A percentile compares a stretch with the other conserved stretches of the same genome.
Conservation (phyloP, 2,329 filamentous ascomycete species). For the Phialophora expanda region DNA sequence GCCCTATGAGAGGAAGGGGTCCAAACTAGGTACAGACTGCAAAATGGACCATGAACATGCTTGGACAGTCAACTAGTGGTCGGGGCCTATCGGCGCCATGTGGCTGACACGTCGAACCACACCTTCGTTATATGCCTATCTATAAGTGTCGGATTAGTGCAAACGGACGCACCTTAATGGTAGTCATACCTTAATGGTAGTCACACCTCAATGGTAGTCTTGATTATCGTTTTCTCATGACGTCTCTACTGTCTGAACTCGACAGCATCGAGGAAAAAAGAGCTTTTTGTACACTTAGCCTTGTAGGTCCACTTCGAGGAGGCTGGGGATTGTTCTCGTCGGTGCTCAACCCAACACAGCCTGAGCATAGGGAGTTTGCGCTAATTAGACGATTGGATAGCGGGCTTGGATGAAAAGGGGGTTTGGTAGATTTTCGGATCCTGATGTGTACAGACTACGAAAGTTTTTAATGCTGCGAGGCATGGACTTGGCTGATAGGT, state of each 20-base stretch:
- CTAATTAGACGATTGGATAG: background rate
- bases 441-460: background rate
- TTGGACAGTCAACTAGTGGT: too few species aligned
- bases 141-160: background rate
- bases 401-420: too few species aligned
- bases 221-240: background rate
- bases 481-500: background rate
- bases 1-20: background rate
- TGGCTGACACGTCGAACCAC: background rate
- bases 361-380: background rate
- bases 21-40: background rate
- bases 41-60: background rate
- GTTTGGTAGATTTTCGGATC: background rate
- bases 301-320: background rate
- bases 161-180: background rate
- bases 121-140: background rate
- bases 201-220: background rate
- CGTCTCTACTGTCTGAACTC: background rate
- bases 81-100: background rate
- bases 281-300: background rate
- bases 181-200: too few species aligned
- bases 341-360: background rate
- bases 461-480: rapidly evolving
- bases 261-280: background rate
- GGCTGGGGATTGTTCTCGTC: background rate